phyloP scores from a whole-genome alignment of 106 monocot species.

The Chionographis japonica region DNA sequence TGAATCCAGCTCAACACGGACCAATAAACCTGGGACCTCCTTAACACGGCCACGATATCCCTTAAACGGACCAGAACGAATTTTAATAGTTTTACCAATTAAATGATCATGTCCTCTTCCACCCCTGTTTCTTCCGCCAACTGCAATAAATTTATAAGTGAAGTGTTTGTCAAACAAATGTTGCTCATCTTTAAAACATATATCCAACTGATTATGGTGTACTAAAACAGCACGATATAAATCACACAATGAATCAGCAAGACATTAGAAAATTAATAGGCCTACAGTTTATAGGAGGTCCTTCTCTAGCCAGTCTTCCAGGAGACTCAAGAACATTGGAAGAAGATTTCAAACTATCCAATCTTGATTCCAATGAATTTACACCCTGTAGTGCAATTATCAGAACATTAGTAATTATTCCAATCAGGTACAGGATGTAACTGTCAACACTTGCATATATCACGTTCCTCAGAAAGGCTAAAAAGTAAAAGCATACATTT shows the following conservation, averaged over 20 bases:
- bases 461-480: not conserved
- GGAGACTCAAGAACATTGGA: constrained; percentile 48
- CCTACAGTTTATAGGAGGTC: constrained; percentile 55
- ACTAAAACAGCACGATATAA: not conserved
- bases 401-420: constrained; percentile 1
- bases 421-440: not conserved
- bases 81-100: constrained; percentile 71
- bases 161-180: no score
- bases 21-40: constrained; percentile 56
- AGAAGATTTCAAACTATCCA: constrained; percentile 45
- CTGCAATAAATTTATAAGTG: constrained; percentile 27
- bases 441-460: not conserved
- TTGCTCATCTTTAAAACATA: no score
- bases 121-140: constrained; percentile 76
- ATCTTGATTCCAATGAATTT: constrained; percentile 47
- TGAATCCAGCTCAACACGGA: constrained; percentile 95
- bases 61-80: constrained; percentile 84
- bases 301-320: constrained; percentile 50
- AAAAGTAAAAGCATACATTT: constrained; percentile 38
- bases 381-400: constrained; percentile 36
- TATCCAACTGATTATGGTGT: not conserved
- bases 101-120: constrained; percentile 82
- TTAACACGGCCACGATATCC: constrained; percentile 96
- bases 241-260: not conserved
- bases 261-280: not conserved